phyloP scores from a whole-genome alignment of 495 filamentous ascomycete genomes.

The Tricharina praecox region DNA sequence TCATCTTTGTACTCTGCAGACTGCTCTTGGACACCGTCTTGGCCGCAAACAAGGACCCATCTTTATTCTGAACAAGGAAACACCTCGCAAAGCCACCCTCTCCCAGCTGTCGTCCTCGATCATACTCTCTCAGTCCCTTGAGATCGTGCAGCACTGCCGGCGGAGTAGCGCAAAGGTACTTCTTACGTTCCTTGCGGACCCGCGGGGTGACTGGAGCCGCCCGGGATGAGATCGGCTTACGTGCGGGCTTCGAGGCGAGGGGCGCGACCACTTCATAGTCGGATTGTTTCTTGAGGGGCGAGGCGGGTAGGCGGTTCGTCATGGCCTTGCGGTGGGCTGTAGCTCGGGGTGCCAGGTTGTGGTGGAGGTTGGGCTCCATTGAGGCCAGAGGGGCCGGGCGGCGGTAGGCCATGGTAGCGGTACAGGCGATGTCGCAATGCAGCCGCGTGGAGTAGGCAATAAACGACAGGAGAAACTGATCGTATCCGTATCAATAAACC shows the following conservation, averaged over 20 bases:
- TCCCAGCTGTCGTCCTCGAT: slow-evolving; percentile 65
- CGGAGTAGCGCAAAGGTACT: slow-evolving; percentile 63
- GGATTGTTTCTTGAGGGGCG: slow-evolving; percentile 24
- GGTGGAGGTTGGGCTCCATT: slow-evolving; percentile 19
- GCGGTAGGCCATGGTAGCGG: not conserved
- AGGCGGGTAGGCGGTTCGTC: slow-evolving; percentile 8
- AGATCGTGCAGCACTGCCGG: slow-evolving; percentile 45
- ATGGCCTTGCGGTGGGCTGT: not conserved
- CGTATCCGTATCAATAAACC: too few relatives aligned
- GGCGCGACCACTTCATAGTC: slow-evolving; percentile 25
- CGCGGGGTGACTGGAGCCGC: slow-evolving; percentile 33
- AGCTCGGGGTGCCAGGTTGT: too few relatives aligned
- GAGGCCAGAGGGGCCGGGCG: slow-evolving; percentile 9
- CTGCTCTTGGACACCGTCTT: slow-evolving; percentile 42
- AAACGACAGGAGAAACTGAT: too few relatives aligned
- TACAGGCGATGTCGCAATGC: too few relatives aligned
- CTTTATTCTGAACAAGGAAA: slow-evolving; percentile 40
- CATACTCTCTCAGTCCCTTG: slow-evolving; percentile 57
- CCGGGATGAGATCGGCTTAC: slow-evolving; percentile 3
- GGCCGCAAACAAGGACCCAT: slow-evolving; percentile 41
- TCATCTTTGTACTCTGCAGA: slow-evolving; percentile 58
- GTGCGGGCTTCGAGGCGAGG: slow-evolving; percentile 12
- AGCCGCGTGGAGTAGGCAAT: too few relatives aligned
- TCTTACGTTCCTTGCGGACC: slow-evolving; percentile 36
- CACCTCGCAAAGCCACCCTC: slow-evolving; percentile 95